Conservation (phyloP, 2,329 filamentous ascomycete species). For the Fusarium ambrosium region DNA sequence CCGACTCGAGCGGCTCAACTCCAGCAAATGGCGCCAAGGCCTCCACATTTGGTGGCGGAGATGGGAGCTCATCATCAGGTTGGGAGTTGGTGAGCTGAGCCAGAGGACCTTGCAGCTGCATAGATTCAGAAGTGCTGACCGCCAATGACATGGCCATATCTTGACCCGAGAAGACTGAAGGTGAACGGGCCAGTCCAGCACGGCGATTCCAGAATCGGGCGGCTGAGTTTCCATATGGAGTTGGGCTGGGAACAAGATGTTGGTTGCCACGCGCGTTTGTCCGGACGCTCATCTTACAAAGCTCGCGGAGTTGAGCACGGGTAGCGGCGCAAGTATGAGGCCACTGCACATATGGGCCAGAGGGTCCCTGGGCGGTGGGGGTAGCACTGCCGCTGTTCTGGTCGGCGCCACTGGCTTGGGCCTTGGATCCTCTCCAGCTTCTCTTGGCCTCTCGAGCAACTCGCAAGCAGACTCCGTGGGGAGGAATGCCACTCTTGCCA, state of each 20-base stretch:
- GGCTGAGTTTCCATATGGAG: conserved; percentile 67
- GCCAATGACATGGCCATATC: conserved; percentile 75
- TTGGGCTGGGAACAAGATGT: conserved; percentile 67
- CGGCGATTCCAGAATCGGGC: conserved; percentile 64
- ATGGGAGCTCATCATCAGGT: conserved; percentile 43
- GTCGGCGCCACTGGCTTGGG: conserved; percentile 48
- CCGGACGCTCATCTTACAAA: conserved; percentile 70
- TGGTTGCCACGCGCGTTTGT: conserved; percentile 59
- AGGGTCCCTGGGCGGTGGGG: conserved; percentile 61
- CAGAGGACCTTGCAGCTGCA: conserved; percentile 73
- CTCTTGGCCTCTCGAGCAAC: conserved; percentile 76
- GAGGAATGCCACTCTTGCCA: conserved; percentile 73
- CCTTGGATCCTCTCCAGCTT: conserved; percentile 74
- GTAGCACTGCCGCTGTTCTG: conserved; percentile 67
- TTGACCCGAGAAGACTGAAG: conserved; percentile 68
- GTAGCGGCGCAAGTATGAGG: conserved; percentile 75
- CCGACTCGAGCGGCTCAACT: conserved; percentile 42
- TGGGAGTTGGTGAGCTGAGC: conserved; percentile 68
- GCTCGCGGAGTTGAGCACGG: conserved; percentile 71
- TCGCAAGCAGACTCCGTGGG: conserved; percentile 73
- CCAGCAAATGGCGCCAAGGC: conserved; percentile 14
- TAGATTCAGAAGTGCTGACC: conserved; percentile 73
- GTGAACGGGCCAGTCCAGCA: conserved; percentile 60
- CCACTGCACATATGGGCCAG: conserved; percentile 69
- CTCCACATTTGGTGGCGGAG: conserved; percentile 28